Evolutionary conservation across 2,329 filamentous ascomycete genomes (phyloP), one percentile per base, ranked within the genome.

Genomic region (Plenodomus tracheiphilus): DNA sequence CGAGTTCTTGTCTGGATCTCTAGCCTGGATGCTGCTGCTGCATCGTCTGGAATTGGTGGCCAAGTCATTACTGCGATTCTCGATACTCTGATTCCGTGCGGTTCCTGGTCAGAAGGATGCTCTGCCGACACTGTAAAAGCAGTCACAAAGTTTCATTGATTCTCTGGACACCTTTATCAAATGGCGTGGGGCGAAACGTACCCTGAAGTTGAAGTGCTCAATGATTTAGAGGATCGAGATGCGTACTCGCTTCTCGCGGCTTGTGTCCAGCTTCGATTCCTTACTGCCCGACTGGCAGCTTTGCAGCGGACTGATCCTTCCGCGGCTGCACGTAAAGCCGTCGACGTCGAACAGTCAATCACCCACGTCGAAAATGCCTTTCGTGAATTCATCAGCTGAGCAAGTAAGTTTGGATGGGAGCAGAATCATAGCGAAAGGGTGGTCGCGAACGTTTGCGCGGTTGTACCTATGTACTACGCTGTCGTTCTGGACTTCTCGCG

Each of bases 391-490:
- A 43, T 60, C 42, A 52, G 49, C 20, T 44, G 54, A 16, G 57
- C 57, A 11, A 43, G 51, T 19, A 48, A 48, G 19, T 41, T 60
- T 13, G 52, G 43, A 22, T 43, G 44, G 10, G 44, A 57, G 7
- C 53, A 51, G 3, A 54, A 65, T 16, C 51, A 59, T 17, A 49
- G 61, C 9, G 62, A 70, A 15, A 62, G 70, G 0, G 53, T 73
- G 1, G 63, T 70, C 0, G 63, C 63, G 16, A 74, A 74, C 20
- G 68, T 73, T 32, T 67, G 70, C 9, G 59, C 59, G 15, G 67
- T 74, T 11, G 64, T 73, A 6, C 71, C 71, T 1, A 56, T 68
- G 22, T 74, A 72, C 32, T 62, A 74, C 44, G 66, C 69, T n/a
- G 56, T 63, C 5, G 51, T 71, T 15, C 59, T 74, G 0, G 68